Evolutionary conservation across 805 yeast species (phyloP), one percentile per base, ranked within the genome.

Genomic region (Zygotorulaspora chibaensis): DNA sequence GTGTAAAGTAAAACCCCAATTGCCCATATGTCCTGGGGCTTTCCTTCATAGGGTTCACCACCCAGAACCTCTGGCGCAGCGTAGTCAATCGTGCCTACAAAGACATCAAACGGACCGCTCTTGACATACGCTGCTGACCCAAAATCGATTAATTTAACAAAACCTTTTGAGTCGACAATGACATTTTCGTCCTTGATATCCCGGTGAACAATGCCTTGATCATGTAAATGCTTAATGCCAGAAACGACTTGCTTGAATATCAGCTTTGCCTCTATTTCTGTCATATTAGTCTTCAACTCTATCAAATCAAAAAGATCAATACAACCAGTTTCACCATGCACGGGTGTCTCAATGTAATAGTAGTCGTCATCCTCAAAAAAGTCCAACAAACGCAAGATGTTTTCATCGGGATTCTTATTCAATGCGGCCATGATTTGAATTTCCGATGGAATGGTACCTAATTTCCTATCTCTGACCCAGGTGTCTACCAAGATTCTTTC

Each of bases 21-120:
- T 0, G 98, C 96, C 99, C 99, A 93, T 2, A 90, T 83, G 67
- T 93, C 99, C 65, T 93, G 99, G 2, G 96, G 91, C 62, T 80
- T 84, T 17, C 99, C 99, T 42, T 81, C 88, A 59, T 91, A 93
- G 17, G 90, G 84, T 49, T 81, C 82, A 2, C 98, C 99, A 42
- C 82, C 76, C 29, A 93, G 71, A 0, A 93, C 96, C 65, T 93
- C 99, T 0, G 99, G 99, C 0, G 98, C 95, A 1, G 98, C 98
- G 65, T 91, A 93, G 65, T 93, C 97, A 36, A 93, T 82, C 0
- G 99, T 93, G 2, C 99, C 99, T 1, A 93, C 98, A 67, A 93
- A 91, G 4, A 93, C 96, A 55, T 91, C 96, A 67, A 91, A 93
- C 4, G 98, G 98, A 0, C 97, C 98, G 68, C 84, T 88, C 53